Base-by-base conservation (phyloP, 805 yeast genomes). In the Saturnispora mendoncae region DNA sequence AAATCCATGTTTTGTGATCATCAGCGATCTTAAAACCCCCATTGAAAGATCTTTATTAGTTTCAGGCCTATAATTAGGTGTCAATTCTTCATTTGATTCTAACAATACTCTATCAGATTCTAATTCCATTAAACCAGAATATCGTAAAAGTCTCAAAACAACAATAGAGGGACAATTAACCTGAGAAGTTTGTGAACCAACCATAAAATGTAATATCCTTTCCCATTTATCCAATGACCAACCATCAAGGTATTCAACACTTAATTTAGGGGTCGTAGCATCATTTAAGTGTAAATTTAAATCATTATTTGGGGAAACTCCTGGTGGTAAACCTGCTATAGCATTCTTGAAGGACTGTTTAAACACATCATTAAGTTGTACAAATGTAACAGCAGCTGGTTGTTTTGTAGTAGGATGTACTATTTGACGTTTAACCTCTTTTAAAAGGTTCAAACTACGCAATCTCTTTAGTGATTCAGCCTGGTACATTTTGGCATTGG, bases 221-320 rank as follows among this genome's bases (percentile, higher is more conserved):
- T 92, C 99, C 98, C 98, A 92, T 56, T 83, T 86, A 35, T 71
- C 74, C 6, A 86, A 72, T 12, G 96, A 94, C 61, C 86, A 88
- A 30, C 68, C 67, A 50, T 85, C 94, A 36, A 90, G 66, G 52
- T 80, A 81, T 28, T 69, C 71, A n/a, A 78, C 61, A 36, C 74
- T 78, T 4, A 83, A 81, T 24, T 65, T 64, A 42, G 26, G 26
- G 6, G 26, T 23, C 10, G 26, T 23, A 7, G 26, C 6, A 33
- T 44, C 37, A 6, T 39, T 27, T n/a, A 29, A 18, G 21, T 33
- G 34, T 21, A 36, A 33, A 24, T 35, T 30, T 20, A 30, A 30
- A 14, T 26, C 43, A 13, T 30, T 35, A 3, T 29, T 12, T 10
- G 41, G 28, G n/a, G 33, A 15, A 13, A 33, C 34, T 3, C 39